Evolutionary conservation across 2,329 filamentous ascomycete genomes (phyloP), one percentile per base, ranked within the genome.

Genomic region (Cercospora sp.): DNA sequence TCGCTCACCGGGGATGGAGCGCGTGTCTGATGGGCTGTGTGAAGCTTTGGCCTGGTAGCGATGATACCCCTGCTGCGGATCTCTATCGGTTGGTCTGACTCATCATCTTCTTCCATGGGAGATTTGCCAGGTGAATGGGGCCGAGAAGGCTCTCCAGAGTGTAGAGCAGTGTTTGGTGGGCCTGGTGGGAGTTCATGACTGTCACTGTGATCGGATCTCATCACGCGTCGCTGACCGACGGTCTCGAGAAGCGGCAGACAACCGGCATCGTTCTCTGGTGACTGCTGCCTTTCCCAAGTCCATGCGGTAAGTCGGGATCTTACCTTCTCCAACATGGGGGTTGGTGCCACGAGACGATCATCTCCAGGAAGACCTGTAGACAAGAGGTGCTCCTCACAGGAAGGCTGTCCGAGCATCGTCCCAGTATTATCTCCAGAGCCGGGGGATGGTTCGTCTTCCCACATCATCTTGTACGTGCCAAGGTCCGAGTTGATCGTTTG

Each of bases 261-360:
- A 26, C 63, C 68, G 20, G 63, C 45, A 10, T 61, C n/a, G 28
- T 63, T 63, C 16, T 67, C 69, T 13, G 64, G 61, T 23, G 57
- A 58, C 16, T 70, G 45, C 53, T 72, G 70, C 53, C 61, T 65
- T 26, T 70, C 72, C 70, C 69, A 74, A 2, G 69, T 73, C 75
- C 75, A 76, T 1, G 69, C 72, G 1, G 72, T 70, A 12, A 76
- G 73, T 58, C 72, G 75, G 3, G 70, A 72, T 66, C 70, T 72
- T 9, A 73, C 69, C 23, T 68, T 70, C 9, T 73, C 70, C 45
- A 76, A 70, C 26, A 69, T 65, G 31, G 70, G 66, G 16, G 60
- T 67, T 23, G 62, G 64, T 9, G 36, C 55, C 18, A 42, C 18
- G 28, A 20, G 20, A 55, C 28, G 28, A 2, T 30, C 13, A n/a